Conservation (phyloP, 345 rosid species). For the Diplotaxis tenuifolia region DNA sequence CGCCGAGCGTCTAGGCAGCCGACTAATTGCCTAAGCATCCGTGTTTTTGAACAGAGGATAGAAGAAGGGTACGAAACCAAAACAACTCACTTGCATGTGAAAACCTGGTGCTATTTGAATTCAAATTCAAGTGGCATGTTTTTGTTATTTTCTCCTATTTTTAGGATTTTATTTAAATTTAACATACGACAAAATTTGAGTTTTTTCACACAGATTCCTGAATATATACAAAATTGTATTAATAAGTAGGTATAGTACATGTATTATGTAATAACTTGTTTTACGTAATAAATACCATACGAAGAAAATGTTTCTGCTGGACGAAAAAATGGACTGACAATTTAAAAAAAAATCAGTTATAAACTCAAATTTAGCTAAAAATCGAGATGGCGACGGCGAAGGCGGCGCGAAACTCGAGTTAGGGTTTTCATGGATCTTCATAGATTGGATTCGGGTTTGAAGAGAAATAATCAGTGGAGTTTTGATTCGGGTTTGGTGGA, state of each 20-base stretch:
- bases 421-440: too few relatives aligned
- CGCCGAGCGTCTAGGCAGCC: too few relatives aligned
- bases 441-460: too few relatives aligned
- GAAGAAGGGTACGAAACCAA: slow-evolving; percentile 12
- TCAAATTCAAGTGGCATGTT: slow-evolving; percentile 29
- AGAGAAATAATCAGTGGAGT: too few relatives aligned
- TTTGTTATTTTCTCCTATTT: slow-evolving; percentile 4
- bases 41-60: too few relatives aligned
- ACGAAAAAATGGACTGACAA: neutral
- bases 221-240: neutral
- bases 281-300: neutral
- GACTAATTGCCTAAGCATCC: too few relatives aligned
- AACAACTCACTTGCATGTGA: slow-evolving; percentile 32
- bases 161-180: neutral
- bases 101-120: slow-evolving; percentile 8
- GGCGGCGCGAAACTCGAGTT: too few relatives aligned
- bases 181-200: neutral
- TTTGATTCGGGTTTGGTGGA: too few relatives aligned
- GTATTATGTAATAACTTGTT: neutral
- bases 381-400: too few relatives aligned
- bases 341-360: neutral
- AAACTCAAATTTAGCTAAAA: too few relatives aligned
- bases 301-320: neutral
- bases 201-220: neutral
- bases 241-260: neutral